Conservation (phyloP, 352 stramenopile species). For the Pythium graminicola region DNA sequence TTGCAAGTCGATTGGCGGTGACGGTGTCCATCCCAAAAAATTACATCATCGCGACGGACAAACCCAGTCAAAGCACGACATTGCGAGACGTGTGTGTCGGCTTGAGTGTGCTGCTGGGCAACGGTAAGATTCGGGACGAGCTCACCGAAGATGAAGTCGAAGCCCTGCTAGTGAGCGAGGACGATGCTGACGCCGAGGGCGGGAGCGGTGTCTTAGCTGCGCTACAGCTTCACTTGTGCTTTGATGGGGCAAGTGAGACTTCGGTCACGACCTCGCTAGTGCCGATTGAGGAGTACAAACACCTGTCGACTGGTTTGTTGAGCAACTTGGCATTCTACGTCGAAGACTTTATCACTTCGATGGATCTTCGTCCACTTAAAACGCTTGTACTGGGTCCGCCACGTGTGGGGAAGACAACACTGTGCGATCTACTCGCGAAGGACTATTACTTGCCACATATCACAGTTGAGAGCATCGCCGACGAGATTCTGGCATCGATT, state of each 20-base stretch:
- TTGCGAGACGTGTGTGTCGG: conserved; percentile 58
- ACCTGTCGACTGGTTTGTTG: conserved; percentile 50
- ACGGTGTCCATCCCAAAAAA: conserved; percentile 33
- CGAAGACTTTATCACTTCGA: conserved; percentile 60
- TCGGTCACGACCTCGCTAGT: conserved; percentile 51
- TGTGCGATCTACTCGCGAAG: conserved; percentile 46
- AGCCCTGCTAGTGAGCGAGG: conserved; percentile 47
- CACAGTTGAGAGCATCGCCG: conserved; percentile 37
- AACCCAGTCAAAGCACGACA: conserved; percentile 38
- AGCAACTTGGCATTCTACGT: conserved; percentile 61
- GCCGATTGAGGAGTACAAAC: conserved; percentile 57
- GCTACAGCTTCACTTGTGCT: conserved; percentile 68
- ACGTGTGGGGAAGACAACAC: conserved; percentile 53
- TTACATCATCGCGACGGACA: conserved; percentile 67
- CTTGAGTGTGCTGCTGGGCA: conserved; percentile 51
- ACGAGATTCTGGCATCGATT: conserved; percentile 31
- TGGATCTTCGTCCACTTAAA: conserved; percentile 70
- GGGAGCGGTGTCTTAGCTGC: conserved; percentile 31
- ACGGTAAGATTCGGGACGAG: conserved; percentile 37
- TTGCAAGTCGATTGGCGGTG: conserved; percentile 41
- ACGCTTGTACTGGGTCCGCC: conserved; percentile 65
- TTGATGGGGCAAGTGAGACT: conserved; percentile 39
- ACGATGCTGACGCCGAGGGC: conserved; percentile 27
- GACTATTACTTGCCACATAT: conserved; percentile 71
- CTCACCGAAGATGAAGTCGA: conserved; percentile 42